phyloP scores from a whole-genome alignment of 2,329 filamentous ascomycete species.

The Macrophomina tecta region DNA sequence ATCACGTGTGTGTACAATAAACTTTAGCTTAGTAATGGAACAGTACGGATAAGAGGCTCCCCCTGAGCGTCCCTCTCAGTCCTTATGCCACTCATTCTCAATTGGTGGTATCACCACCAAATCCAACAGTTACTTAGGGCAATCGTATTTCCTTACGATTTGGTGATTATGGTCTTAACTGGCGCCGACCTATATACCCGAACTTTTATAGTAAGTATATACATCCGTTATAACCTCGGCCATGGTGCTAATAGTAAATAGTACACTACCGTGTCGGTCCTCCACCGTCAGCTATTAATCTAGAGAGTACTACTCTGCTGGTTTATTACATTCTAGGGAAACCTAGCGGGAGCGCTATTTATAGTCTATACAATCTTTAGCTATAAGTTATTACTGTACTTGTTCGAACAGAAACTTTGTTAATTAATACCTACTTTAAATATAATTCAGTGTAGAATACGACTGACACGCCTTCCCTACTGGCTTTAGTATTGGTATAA shows the following conservation, averaged over 20 bases:
- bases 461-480: too few species aligned
- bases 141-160: constrained; percentile 23
- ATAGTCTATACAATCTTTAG: constrained; percentile 57
- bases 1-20: too few species aligned
- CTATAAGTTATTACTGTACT: constrained; percentile 31
- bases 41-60: too few species aligned
- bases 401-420: too few species aligned
- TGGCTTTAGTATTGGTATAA: too few species aligned
- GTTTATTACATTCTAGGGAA: constrained; percentile 57
- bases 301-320: constrained; percentile 49
- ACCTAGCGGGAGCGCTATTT: constrained; percentile 57
- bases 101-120: too few species aligned
- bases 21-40: too few species aligned
- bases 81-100: too few species aligned
- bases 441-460: too few species aligned
- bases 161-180: constrained; percentile 22
- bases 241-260: neutral
- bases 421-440: too few species aligned
- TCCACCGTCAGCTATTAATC: constrained; percentile 39
- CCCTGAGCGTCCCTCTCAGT: too few species aligned
- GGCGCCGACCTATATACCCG: constrained; percentile 27
- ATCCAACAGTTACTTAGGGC: neutral
- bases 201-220: constrained; percentile 19
- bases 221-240: too few species aligned
- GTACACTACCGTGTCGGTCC: constrained; percentile 30